Evolutionary conservation across 1,139 yeast species (phyloP).

Genomic region (Diutina mesorugosa): DNA sequence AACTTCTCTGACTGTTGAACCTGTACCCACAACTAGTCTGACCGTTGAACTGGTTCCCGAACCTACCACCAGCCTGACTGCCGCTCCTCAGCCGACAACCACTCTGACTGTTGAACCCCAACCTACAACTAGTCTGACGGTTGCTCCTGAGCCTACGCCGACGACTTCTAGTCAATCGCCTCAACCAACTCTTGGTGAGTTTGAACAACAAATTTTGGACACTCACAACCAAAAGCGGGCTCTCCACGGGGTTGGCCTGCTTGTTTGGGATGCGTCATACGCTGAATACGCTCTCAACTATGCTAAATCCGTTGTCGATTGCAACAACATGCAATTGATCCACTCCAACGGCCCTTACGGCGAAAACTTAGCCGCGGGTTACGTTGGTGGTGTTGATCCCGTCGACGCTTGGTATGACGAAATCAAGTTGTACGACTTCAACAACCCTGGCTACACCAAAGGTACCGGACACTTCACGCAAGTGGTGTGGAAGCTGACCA

Average conservation of each 20-base stretch:
- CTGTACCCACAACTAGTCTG: background rate
- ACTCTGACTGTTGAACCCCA: conserved; percentile 4
- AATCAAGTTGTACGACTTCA: conserved; percentile 36
- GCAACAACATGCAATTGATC: conserved; percentile 38
- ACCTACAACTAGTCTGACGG: conserved; percentile 1
- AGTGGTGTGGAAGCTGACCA: conserved; percentile 48
- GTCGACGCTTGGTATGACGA: conserved; percentile 61
- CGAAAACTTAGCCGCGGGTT: conserved; percentile 49
- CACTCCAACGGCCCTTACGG: conserved; percentile 45
- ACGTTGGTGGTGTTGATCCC: conserved; percentile 31
- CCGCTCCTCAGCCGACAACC: background rate
- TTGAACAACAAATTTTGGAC: conserved; percentile 22
- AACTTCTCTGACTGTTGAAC: background rate
- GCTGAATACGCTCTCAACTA: conserved; percentile 35
- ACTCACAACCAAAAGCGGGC: conserved; percentile 45
- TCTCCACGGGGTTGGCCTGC: conserved; percentile 33
- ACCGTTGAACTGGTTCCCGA: background rate
- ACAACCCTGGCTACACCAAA: conserved; percentile 28
- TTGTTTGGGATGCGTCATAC: conserved; percentile 36
- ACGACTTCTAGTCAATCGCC: conserved; percentile 8
- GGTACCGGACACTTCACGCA: conserved; percentile 59
- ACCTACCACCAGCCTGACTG: background rate
- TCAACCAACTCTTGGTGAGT: conserved; percentile 9
- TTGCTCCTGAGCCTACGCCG: conserved; percentile 4
- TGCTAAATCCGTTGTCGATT: conserved; percentile 28